Percentiles rank a stretch among this genome's conserved stretches.
Evolutionary conservation across 495 filamentous ascomycete genomes (phyloP).

Genomic region (Paragyromitra xinjiangensis): DNA sequence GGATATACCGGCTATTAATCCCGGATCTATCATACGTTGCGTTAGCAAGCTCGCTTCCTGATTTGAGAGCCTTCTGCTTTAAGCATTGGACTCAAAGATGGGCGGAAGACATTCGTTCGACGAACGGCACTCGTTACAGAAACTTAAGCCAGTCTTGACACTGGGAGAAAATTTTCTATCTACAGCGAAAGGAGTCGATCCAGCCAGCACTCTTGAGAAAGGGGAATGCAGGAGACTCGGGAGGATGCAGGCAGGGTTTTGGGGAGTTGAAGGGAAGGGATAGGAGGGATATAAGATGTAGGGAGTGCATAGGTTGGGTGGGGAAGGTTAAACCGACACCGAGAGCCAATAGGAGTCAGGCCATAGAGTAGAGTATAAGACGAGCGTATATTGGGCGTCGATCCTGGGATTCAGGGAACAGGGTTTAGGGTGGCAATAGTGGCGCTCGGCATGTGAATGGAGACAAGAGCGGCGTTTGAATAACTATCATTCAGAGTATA

Average conservation of each 20-base stretch:
- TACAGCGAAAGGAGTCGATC: background rate
- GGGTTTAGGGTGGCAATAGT: background rate
- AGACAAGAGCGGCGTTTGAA: background rate
- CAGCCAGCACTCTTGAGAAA: background rate
- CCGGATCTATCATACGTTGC: constrained; percentile 5
- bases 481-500: background rate
- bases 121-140: constrained; percentile 21
- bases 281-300: background rate
- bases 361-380: background rate
- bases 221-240: background rate
- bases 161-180: constrained; percentile 13
- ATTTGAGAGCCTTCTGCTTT: constrained; percentile 1
- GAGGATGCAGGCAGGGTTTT: background rate
- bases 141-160: background rate
- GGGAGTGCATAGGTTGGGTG: background rate
- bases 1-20: constrained; percentile 17
- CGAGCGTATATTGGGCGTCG: background rate
- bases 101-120: constrained; percentile 27
- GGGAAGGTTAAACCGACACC: background rate
- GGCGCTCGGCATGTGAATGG: background rate
- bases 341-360: background rate
- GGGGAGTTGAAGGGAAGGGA: background rate
- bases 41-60: constrained; percentile 11
- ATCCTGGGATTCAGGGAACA: background rate
- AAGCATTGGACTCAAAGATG: background rate